Percentiles rank a stretch among this genome's conserved stretches.
phyloP scores from a whole-genome alignment of 768 basidiomycete species.

The Hericium erinaceus region DNA sequence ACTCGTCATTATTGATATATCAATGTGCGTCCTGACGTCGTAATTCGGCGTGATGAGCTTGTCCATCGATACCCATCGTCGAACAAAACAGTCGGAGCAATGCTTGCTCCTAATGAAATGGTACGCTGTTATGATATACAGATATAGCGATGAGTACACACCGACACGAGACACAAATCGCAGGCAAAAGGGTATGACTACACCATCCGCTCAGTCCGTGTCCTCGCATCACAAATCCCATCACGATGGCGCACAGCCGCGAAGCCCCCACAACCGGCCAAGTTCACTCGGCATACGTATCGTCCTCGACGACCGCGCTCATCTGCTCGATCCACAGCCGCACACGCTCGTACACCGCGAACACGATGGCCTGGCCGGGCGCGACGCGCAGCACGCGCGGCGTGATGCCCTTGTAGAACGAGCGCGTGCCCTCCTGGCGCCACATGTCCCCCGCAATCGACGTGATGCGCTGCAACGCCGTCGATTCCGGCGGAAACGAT shows the following conservation, averaged over 20 bases:
- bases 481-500: slow-evolving; percentile 59
- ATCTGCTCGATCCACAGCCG: slow-evolving; percentile 65
- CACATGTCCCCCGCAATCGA: slow-evolving; percentile 90
- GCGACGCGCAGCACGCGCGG: slow-evolving; percentile 94
- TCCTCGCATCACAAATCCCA: too few species aligned
- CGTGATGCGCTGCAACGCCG: slow-evolving; percentile 70
- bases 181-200: too few species aligned
- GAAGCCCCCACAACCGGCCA: neutral
- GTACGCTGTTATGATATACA: too few species aligned
- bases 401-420: slow-evolving; percentile 99
- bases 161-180: too few species aligned
- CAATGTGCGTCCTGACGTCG: too few species aligned
- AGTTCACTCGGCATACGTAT: slow-evolving; percentile 17
- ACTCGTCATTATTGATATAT: too few species aligned
- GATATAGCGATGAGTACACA: too few species aligned
- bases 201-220: too few species aligned
- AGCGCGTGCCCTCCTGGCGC: slow-evolving; percentile 74
- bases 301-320: slow-evolving; percentile 44
- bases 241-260: neutral
- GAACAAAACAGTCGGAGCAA: too few species aligned
- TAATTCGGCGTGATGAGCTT: too few species aligned
- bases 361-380: slow-evolving; percentile 94
- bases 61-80: too few species aligned
- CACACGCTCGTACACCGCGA: slow-evolving; percentile 93
- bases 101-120: too few species aligned